A percentile compares a stretch with the other conserved stretches of the same genome.
phyloP scores from a whole-genome alignment of 768 basidiomycete species.

The Kwoniella dejecticola region DNA sequence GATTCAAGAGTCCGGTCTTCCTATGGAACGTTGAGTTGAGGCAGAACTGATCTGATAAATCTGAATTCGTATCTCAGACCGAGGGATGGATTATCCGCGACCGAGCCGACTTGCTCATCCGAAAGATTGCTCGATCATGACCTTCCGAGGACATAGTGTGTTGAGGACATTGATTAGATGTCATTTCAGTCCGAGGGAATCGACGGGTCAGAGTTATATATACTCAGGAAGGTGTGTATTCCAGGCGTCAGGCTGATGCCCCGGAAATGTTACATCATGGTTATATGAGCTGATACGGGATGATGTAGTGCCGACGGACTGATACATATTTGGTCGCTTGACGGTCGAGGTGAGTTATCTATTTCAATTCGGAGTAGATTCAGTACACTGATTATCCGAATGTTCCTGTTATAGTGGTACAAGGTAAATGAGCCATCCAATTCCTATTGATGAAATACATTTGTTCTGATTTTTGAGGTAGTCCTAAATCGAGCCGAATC shows the following conservation, averaged over 20 bases:
- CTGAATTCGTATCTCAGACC: constrained; percentile 22
- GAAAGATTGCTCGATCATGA: constrained; percentile 90
- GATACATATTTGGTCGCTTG: constrained; percentile 86
- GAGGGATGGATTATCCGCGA: constrained; percentile 60
- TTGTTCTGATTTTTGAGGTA: constrained; percentile 12
- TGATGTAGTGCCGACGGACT: constrained; percentile 48
- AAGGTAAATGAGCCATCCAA: constrained; percentile 51
- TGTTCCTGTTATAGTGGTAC: constrained; percentile 61
- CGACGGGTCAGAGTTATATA: constrained; percentile 88
- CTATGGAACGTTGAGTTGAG: too few relatives aligned
- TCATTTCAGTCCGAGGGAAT: constrained; percentile 90
- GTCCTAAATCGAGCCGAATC: constrained; percentile 77
- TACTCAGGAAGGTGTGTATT: constrained; percentile 92
- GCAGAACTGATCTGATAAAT: too few relatives aligned
- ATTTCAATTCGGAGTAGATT: not conserved
- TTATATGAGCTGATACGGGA: not conserved
- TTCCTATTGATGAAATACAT: not conserved
- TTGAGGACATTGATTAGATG: constrained; percentile 90
- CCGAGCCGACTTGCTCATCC: constrained; percentile 74
- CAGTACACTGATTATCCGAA: constrained; percentile 8
- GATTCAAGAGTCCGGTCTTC: too few relatives aligned
- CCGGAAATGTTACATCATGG: too few relatives aligned
- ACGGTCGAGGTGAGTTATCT: constrained; percentile 62
- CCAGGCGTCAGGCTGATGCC: too few relatives aligned
- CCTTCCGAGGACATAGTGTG: constrained; percentile 87